Conservation (phyloP, 306 rosid genomes). For the Lagenaria siceraria region DNA sequence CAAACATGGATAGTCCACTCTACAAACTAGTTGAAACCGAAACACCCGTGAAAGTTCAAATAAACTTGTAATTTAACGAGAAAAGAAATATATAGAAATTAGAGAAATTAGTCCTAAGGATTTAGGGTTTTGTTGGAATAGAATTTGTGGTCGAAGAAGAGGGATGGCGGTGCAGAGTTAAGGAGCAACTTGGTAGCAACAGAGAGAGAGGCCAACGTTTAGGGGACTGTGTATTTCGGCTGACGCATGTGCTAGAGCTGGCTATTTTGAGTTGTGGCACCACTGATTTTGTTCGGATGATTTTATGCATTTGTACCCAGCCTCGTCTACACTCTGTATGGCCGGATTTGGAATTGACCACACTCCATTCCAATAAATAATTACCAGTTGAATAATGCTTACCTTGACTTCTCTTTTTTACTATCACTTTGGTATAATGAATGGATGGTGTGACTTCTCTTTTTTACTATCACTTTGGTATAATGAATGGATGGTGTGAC, state of each 20-base stretch:
- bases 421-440: no score
- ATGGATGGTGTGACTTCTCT: no score
- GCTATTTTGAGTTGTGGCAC: neutral
- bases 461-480: no score
- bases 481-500: no score
- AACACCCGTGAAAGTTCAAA: no score
- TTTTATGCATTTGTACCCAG: neutral
- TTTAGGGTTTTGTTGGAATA: neutral
- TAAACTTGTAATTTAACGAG: no score
- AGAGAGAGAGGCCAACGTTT: neutral
- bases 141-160: neutral
- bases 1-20: no score
- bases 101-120: no score
- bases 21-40: no score
- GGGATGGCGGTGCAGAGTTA: neutral
- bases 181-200: neutral
- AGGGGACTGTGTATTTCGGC: neutral
- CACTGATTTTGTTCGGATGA: neutral
- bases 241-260: neutral
- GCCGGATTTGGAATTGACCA: neutral
- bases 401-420: no score
- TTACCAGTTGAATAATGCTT: no score
- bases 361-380: neutral
- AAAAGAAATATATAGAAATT: no score
- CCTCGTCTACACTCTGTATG: neutral